A percentile compares a stretch with the other conserved stretches of the same genome.
phyloP scores from a whole-genome alignment of 23 red algal genomes.

The Gracilaria caudata region DNA sequence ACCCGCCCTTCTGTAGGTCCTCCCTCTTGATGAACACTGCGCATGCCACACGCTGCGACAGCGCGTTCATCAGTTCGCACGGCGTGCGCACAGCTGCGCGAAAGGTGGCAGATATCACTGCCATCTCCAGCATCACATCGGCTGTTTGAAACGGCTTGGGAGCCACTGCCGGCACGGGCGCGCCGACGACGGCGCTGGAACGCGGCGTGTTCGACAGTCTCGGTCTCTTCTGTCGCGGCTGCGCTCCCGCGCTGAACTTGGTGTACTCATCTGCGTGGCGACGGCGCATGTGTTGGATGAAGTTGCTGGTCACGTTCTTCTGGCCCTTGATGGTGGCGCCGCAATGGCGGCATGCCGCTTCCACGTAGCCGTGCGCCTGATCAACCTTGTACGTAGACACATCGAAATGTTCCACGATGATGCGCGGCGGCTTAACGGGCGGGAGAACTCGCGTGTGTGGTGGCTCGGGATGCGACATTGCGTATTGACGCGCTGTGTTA shows the following conservation, averaged over 20 bases:
- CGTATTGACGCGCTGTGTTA: not conserved
- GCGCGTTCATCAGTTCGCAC: constrained; percentile 16
- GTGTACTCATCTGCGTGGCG: constrained; percentile 47
- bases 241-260: constrained; percentile 21
- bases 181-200: not conserved
- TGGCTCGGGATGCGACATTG: not conserved
- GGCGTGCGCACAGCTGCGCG: constrained; percentile 40
- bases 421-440: constrained; percentile 56
- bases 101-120: constrained; percentile 36
- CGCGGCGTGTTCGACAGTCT: constrained; percentile 10
- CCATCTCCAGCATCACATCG: constrained; percentile 34
- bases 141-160: constrained; percentile 18
- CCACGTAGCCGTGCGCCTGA: constrained; percentile 44
- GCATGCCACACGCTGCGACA: constrained; percentile 28
- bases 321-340: constrained; percentile 59
- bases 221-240: constrained; percentile 43
- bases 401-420: constrained; percentile 63
- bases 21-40: constrained; percentile 37
- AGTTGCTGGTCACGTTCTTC: constrained; percentile 63
- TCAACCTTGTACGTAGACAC: constrained; percentile 49
- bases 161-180: not conserved
- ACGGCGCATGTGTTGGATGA: constrained; percentile 67
- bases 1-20: constrained; percentile 43
- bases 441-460: constrained; percentile 17
- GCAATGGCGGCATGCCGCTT: constrained; percentile 60